phyloP scores from a whole-genome alignment of 495 filamentous ascomycete species.

The Aspergillus taichungensis region DNA sequence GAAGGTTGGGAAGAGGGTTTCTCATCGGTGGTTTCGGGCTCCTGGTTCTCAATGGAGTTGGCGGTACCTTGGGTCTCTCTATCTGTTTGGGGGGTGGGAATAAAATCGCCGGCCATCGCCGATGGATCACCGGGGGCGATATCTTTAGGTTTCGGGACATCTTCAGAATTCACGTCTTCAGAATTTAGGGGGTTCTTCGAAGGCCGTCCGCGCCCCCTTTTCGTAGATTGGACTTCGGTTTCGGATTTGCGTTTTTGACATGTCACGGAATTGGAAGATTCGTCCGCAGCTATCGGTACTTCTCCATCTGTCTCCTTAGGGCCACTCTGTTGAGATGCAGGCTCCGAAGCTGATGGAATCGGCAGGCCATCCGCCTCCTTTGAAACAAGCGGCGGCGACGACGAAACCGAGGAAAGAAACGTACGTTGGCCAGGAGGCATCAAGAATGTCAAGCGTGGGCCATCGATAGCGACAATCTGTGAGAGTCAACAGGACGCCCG shows the following conservation, averaged over 20 bases:
- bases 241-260: slow-evolving; percentile 11
- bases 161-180: not conserved
- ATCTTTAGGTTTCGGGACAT: not conserved
- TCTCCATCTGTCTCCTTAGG: not conserved
- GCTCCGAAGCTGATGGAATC: not conserved
- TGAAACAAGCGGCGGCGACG: not conserved
- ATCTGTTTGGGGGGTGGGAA: too few relatives aligned
- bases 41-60: too few relatives aligned
- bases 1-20: not conserved
- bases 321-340: not conserved
- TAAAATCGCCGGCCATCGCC: not conserved
- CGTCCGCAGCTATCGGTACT: not conserved
- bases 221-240: slow-evolving; percentile 1
- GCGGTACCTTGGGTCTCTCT: too few relatives aligned
- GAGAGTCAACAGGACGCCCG: slow-evolving; percentile 3
- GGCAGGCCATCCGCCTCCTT: too few relatives aligned
- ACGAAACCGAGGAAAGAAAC: slow-evolving; percentile 18
- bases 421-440: slow-evolving; percentile 38
- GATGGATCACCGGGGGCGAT: too few relatives aligned
- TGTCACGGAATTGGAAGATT: not conserved
- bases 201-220: slow-evolving; percentile 4
- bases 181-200: not conserved
- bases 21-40: too few relatives aligned
- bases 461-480: slow-evolving; percentile 32
- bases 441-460: slow-evolving; percentile 27